These are phyloP conservation scores for Salvia splendens DNA, from an alignment of 257 asterid species.

Conservation along the genomic window DNA sequence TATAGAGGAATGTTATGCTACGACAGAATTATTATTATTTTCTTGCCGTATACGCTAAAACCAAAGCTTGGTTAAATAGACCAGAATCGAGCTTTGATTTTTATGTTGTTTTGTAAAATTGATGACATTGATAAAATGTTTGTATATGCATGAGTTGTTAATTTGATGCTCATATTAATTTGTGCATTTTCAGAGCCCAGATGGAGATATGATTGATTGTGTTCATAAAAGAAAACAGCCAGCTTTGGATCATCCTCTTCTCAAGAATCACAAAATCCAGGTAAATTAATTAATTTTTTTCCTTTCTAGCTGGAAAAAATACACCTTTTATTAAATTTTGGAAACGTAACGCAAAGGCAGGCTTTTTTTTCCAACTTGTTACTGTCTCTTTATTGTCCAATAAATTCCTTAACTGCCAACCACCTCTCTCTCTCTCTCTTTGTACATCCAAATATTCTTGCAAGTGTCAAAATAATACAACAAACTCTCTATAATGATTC, in stretches of 20 bases:
- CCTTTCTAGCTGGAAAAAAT: not conserved
- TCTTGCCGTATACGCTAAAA: too few relatives aligned
- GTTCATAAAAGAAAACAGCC: conserved; percentile 87
- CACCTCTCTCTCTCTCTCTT: conserved; percentile 28
- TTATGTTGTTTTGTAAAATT: too few relatives aligned
- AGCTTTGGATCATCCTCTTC: conserved; percentile 94
- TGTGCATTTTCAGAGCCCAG: conserved; percentile 73
- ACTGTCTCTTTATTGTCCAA: conserved; percentile 20
- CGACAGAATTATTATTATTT: too few relatives aligned
- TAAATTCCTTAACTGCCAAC: conserved; percentile 56
- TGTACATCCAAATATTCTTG: conserved; percentile 2
- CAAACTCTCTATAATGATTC: conserved; percentile 6
- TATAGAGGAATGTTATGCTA: too few relatives aligned
- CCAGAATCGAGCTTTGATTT: too few relatives aligned
- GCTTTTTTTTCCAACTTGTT: conserved; percentile 26
- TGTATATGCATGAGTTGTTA: not conserved
- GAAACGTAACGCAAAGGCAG: conserved; percentile 43
- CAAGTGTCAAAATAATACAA: conserved; percentile 3
- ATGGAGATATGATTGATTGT: conserved; percentile 97
- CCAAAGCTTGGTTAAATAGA: too few relatives aligned
- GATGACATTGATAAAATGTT: too few relatives aligned
- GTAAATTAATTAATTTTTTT: conserved; percentile 31
- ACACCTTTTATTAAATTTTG: conserved; percentile 31
- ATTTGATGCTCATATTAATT: not conserved
- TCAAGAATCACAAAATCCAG: conserved; percentile 96